These are phyloP conservation scores for Hortiboletus campestris DNA, from an alignment of 768 basidiomycete species.

Conservation along the genomic window DNA sequence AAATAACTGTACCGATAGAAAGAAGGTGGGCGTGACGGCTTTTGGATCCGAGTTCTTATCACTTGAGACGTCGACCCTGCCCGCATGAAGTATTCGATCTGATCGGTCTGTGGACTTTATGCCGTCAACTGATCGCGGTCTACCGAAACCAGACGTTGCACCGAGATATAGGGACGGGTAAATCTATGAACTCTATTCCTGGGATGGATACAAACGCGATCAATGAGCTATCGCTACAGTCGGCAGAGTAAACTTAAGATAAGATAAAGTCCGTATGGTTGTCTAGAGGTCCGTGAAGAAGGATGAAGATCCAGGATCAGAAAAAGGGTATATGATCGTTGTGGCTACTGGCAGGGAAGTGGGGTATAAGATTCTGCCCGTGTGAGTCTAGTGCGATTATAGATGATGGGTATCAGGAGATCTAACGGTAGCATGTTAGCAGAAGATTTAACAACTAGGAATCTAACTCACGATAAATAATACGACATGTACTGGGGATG, in stretches of 20 bases:
- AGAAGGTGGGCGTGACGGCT: not conserved
- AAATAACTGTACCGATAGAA: not conserved
- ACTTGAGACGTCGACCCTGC: not conserved
- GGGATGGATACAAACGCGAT: conserved; percentile 1
- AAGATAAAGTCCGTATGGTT: not conserved
- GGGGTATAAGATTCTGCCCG: not conserved
- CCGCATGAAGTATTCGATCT: not conserved
- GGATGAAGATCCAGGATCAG: not conserved
- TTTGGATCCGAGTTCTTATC: not conserved
- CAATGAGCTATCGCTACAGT: conserved; percentile 21
- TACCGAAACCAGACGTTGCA: not conserved
- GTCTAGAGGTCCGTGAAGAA: not conserved
- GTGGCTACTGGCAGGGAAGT: not conserved
- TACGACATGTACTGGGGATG: not conserved
- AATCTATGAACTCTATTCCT: conserved; percentile 1
- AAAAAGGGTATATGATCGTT: not conserved
- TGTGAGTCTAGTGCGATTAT: not conserved
- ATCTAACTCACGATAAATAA: not conserved
- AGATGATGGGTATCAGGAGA: not conserved
- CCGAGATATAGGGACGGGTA: not conserved
- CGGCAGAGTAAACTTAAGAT: not conserved
- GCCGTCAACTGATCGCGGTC: not conserved
- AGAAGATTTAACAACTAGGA: not conserved
- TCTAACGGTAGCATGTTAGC: conserved; percentile 3
- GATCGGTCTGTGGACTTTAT: not conserved